Evolutionary conservation across 2,329 filamentous ascomycete genomes (phyloP).

Genomic region (Fusarium torreyae): DNA sequence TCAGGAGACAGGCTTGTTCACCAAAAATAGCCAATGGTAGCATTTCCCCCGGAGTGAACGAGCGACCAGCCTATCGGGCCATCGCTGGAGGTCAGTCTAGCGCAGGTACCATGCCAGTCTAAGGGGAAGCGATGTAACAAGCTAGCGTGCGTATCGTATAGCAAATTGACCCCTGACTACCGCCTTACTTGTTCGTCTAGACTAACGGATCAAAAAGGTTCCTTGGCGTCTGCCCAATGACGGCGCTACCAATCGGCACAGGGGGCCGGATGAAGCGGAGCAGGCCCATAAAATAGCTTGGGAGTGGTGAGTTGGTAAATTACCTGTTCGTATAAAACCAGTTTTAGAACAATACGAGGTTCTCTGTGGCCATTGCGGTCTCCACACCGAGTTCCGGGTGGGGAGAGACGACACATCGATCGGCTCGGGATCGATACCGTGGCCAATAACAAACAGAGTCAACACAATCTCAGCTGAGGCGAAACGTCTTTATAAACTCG

Average conservation of each 20-base stretch:
- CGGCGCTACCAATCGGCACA: background rate
- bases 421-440: constrained; percentile 4
- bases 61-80: too few relatives aligned
- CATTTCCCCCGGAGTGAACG: too few relatives aligned
- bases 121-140: constrained; percentile 5
- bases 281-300: background rate
- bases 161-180: too few relatives aligned
- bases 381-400: constrained; percentile 10
- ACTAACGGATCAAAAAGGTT: too few relatives aligned
- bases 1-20: too few relatives aligned
- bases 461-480: constrained; percentile 5
- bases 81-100: constrained; percentile 6
- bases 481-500: constrained; percentile 13
- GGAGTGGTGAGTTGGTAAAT: constrained; percentile 10
- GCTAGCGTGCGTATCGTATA: background rate
- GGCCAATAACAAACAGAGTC: constrained; percentile 7
- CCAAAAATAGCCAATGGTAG: too few relatives aligned
- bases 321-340: constrained; percentile 29
- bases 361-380: constrained; percentile 11
- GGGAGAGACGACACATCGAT: constrained; percentile 13
- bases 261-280: constrained; percentile 16
- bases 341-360: constrained; percentile 32
- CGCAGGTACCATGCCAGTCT: constrained; percentile 13
- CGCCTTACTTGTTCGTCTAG: too few relatives aligned
- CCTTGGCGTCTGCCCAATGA: background rate